Percentiles rank a stretch among this genome's conserved stretches.
Conservation (phyloP, 2,329 filamentous ascomycete genomes). For the Colletotrichum horii region DNA sequence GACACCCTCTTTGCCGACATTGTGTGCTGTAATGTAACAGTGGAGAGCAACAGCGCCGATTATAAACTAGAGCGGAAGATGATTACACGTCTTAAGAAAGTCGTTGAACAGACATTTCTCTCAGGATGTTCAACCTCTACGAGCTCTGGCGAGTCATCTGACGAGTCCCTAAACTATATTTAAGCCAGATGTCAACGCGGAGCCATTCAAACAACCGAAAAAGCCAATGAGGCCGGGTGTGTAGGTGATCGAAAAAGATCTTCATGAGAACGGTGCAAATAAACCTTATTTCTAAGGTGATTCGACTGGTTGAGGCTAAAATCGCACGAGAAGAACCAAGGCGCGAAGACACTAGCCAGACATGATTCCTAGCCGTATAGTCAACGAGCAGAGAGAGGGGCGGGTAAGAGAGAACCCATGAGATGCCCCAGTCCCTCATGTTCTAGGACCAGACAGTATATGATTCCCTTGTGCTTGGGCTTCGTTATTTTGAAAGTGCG, state of each 20-base stretch:
- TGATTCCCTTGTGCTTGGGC: neutral
- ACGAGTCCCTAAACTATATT: rapidly evolving
- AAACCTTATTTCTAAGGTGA: neutral
- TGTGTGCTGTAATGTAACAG: neutral
- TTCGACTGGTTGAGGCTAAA: rapidly evolving
- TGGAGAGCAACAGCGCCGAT: rapidly evolving
- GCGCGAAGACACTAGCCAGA: neutral
- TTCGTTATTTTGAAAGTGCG: neutral
- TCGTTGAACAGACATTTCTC: neutral
- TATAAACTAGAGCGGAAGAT: too few relatives aligned
- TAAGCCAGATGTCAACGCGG: neutral
- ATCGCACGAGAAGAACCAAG: neutral
- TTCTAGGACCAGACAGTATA: rapidly evolving
- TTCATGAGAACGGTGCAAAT: too few relatives aligned
- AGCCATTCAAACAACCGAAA: neutral
- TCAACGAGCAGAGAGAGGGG: rapidly evolving
- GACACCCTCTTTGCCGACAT: neutral
- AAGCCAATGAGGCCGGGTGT: too few relatives aligned
- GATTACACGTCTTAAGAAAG: neutral
- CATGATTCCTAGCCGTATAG: rapidly evolving
- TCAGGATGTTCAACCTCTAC: too few relatives aligned
- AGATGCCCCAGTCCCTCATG: rapidly evolving
- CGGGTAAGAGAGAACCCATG: neutral
- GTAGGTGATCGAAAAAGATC: too few relatives aligned
- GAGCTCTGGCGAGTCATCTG: too few relatives aligned